Evolutionary conservation across 805 yeast genomes (phyloP).

Genomic region (Candida piceae): DNA sequence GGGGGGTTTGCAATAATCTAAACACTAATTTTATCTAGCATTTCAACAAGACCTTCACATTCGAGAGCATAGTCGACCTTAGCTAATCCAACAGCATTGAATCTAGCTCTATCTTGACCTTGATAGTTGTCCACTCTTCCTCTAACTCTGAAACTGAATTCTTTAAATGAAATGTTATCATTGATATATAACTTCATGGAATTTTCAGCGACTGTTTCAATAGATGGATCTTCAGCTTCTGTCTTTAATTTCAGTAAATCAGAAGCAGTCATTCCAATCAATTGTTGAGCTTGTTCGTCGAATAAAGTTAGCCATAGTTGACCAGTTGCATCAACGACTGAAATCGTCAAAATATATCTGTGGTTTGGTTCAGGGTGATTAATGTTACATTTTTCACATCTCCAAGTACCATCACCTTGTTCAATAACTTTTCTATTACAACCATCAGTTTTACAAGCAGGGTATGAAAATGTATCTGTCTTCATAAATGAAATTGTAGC

Average conservation of each 20-base stretch:
- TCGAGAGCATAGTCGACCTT: conserved; percentile 55
- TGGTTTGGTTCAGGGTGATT: conserved; percentile 64
- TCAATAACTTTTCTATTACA: conserved; percentile 85
- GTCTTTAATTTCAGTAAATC: conserved; percentile 47
- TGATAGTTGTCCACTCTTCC: conserved; percentile 84
- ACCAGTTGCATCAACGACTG: conserved; percentile 76
- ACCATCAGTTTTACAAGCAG: conserved; percentile 74
- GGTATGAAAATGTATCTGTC: conserved; percentile 77
- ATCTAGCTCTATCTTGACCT: conserved; percentile 71
- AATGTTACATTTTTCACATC: conserved; percentile 88
- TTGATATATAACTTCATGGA: conserved; percentile 23
- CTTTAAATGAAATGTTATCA: conserved; percentile 49
- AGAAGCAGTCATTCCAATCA: conserved; percentile 59
- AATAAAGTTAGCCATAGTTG: conserved; percentile 84
- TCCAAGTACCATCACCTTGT: conserved; percentile 71
- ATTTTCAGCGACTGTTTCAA: conserved; percentile 43
- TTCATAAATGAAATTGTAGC: conserved; percentile 70
- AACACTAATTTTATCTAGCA: conserved; percentile 30
- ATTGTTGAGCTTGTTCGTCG: conserved; percentile 71
- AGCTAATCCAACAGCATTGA: conserved; percentile 53
- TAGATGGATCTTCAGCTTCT: conserved; percentile 32
- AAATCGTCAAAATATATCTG: conserved; percentile 73
- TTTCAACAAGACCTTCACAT: conserved; percentile 49
- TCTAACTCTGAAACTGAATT: conserved; percentile 68
- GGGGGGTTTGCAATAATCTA: neutral